Evolutionary conservation across 257 asterid genomes (phyloP).

Genomic region (Solanum pinnatisectum): DNA sequence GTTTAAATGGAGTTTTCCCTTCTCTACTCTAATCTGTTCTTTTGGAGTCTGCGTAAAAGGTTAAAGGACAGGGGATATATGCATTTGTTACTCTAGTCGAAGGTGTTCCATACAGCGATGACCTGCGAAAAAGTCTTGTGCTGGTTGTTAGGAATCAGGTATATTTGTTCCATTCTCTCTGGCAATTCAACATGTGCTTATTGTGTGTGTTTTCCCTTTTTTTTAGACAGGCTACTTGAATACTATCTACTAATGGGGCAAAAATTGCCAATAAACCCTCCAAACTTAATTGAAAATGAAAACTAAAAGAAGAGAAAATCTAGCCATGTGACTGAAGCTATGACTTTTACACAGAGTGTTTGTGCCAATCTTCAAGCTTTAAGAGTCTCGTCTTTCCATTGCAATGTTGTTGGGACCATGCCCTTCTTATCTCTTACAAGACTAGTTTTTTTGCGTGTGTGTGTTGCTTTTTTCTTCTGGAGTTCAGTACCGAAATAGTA

Average conservation of each 20-base stretch:
- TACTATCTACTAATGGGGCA: not conserved
- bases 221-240: not conserved
- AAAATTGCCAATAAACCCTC: not conserved
- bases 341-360: not conserved
- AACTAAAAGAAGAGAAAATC: not conserved
- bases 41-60: slow-evolving; percentile 33
- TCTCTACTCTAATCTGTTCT: not conserved
- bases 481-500: not conserved
- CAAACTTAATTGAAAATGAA: not conserved
- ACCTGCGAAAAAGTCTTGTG: slow-evolving; percentile 70
- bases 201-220: not conserved
- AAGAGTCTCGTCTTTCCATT: not conserved
- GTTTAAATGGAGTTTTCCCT: not conserved
- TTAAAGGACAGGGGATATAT: slow-evolving; percentile 96
- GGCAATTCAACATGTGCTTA: not conserved
- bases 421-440: not conserved
- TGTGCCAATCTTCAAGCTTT: not conserved
- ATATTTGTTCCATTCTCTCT: not conserved
- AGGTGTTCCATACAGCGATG: slow-evolving; percentile 85
- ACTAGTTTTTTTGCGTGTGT: not conserved
- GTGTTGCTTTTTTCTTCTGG: not conserved
- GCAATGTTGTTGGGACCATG: not conserved
- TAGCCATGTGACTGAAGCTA: not conserved
- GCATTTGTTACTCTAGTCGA: slow-evolving; percentile 85
- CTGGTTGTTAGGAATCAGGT: slow-evolving; percentile 85